Percentiles rank a stretch among this genome's conserved stretches.
Conservation (phyloP, 176 grass and related monocot genomes). For the Triticum turgidum region DNA sequence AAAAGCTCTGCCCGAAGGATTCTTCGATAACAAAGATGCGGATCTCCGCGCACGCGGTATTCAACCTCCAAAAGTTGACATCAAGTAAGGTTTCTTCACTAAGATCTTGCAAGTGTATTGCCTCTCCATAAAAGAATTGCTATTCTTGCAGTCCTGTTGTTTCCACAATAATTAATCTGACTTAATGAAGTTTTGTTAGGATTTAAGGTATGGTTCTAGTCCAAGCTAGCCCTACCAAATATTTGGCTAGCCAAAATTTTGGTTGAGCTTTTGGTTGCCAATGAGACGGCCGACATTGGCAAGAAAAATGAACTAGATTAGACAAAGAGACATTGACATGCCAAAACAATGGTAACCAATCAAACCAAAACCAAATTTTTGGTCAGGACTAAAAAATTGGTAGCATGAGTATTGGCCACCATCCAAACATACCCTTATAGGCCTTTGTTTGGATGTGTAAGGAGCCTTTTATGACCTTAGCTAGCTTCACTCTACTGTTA, state of each 20-base stretch:
- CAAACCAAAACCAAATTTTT: no score
- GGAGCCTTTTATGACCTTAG: background rate
- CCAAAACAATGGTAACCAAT: no score
- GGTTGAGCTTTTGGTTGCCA: background rate
- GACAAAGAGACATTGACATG: no score
- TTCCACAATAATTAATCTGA: background rate
- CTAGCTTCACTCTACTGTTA: background rate
- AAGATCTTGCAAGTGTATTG: background rate
- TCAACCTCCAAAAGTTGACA: constrained; percentile 70
- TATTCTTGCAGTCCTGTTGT: constrained; percentile 1
- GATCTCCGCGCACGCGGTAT: constrained; percentile 91
- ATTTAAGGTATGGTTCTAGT: background rate
- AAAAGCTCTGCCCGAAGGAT: constrained; percentile 88
- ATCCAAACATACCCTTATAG: background rate
- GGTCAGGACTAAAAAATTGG: no score
- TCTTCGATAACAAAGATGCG: constrained; percentile 98
- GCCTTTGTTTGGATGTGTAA: constrained; percentile 2
- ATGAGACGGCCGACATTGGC: background rate
- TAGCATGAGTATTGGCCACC: no score
- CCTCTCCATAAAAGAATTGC: constrained; percentile 18
- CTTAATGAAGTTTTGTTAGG: background rate
- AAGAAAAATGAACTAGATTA: background rate
- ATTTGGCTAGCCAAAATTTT: background rate
- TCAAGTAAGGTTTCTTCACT: constrained; percentile 51
- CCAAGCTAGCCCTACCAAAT: no score